A percentile compares a stretch with the other conserved stretches of the same genome.
These are phyloP conservation scores for Debaryomyces robertsiae DNA, from an alignment of 1,139 yeast species.

Conservation along the genomic window DNA sequence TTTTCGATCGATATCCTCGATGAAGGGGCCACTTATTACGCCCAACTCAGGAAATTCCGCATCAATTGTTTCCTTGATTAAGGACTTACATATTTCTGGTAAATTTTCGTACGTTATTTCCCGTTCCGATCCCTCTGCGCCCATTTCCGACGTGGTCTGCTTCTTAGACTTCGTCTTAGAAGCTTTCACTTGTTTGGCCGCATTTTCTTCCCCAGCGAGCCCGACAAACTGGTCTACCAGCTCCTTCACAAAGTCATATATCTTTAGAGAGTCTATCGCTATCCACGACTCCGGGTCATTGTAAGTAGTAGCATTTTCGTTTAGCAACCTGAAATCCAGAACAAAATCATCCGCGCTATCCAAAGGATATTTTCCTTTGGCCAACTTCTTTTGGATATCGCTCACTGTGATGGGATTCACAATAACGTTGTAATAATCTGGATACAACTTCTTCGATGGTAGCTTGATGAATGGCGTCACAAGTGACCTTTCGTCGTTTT, in stretches of 20 bases:
- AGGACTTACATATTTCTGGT: constrained; percentile 24
- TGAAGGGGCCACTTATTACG: constrained; percentile 55
- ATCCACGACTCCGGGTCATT: constrained; percentile 66
- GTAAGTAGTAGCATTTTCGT: constrained; percentile 61
- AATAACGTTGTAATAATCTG: constrained; percentile 77
- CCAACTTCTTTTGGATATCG: constrained; percentile 58
- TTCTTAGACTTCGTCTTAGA: constrained; percentile 17
- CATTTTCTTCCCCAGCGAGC: constrained; percentile 7
- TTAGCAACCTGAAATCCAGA: constrained; percentile 56
- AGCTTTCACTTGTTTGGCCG: constrained; percentile 13
- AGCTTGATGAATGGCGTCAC: constrained; percentile 63
- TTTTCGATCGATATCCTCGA: constrained; percentile 56
- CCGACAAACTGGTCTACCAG: constrained; percentile 36
- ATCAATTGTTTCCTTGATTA: constrained; percentile 41
- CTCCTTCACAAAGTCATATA: constrained; percentile 46
- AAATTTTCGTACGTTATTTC: constrained; percentile 25
- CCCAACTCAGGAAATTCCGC: constrained; percentile 49
- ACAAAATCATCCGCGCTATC: constrained; percentile 43
- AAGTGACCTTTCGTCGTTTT: constrained; percentile 34
- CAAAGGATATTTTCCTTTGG: constrained; percentile 34
- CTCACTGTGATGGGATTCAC: constrained; percentile 65
- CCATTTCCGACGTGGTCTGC: constrained; percentile 11
- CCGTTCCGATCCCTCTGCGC: constrained; percentile 20
- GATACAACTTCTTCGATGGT: constrained; percentile 75
- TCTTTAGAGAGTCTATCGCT: constrained; percentile 54